Base-by-base conservation (phyloP, 768 basidiomycete genomes). In the Mrakia blollopis region DNA sequence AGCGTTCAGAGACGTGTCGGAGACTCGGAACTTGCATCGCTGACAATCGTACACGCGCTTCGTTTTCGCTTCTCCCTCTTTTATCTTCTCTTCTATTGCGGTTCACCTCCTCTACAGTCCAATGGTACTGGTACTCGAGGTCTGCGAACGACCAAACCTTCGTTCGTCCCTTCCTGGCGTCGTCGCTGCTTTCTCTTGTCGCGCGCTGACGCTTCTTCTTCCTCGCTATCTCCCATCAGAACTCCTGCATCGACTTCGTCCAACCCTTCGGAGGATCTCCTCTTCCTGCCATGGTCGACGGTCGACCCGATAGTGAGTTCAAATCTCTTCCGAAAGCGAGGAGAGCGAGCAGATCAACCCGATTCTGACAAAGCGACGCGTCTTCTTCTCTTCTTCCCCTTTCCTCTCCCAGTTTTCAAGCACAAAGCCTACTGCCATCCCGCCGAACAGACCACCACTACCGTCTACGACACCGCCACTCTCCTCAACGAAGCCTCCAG, bases 241-340 rank as follows among this genome's bases (percentile, higher is more conserved):
- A 71, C 28, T 50, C 44, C 18, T 71, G 69, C 50, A 71, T 71
- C 47, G 69, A 71, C 69, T 71, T 71, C 32, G 69, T 71, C n/a
- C 69, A 71, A 28, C 69, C 69, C 5, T 71, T 71, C 50, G 69
- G 47, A 41, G 69, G 69, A 18, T 71, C 69, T 30, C 16, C 44
- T 30, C 69, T 54, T n/a, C 47, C 69, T 4, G 37, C 69, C 3
- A 47, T 54, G 44, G 69, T 71, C 16, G 50, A 50, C 0, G 69
- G 69, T 32, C 28, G 47, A 30, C 69, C 69, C 11, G 69, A 50
- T 14, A 37, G 28, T 35, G 69, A 71, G 50, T 6, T 52, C 18
- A 4, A 25, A 23, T 23, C 23, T 54, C n/a, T 3, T 11, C 11
- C 23, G 23, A 23, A 54, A 3, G 3, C 23, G 7, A n/a, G 23